phyloP scores from a whole-genome alignment of 306 rosid genomes.

The Begonia masoniana region DNA sequence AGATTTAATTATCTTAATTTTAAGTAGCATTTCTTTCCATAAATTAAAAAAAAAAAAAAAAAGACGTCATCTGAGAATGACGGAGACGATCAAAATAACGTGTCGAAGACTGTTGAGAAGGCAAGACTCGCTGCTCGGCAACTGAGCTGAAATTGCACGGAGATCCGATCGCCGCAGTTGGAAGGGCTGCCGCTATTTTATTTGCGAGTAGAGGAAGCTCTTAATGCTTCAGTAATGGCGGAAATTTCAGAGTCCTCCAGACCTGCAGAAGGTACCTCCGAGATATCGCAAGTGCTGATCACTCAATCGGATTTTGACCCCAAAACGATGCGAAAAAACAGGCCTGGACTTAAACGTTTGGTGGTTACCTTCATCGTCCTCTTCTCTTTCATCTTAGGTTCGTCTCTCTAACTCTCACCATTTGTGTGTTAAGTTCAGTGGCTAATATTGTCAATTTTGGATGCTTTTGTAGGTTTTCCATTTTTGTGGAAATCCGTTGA shows the following conservation, averaged over 20 bases:
- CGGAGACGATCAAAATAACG: no score
- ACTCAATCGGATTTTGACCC: slow-evolving; percentile 24
- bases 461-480: slow-evolving; percentile 42
- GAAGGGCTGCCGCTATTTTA: no score
- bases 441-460: slow-evolving; percentile 1
- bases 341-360: slow-evolving; percentile 80
- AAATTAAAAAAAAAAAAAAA: no score
- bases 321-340: slow-evolving; percentile 50
- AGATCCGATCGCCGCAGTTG: no score
- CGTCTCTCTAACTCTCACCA: background rate
- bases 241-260: slow-evolving; percentile 36
- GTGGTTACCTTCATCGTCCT: slow-evolving; percentile 50
- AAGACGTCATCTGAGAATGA: no score
- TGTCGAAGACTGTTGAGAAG: no score
- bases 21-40: no score
- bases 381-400: slow-evolving; percentile 67
- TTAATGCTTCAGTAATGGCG: slow-evolving; percentile 35
- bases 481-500: slow-evolving; percentile 79
- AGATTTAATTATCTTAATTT: no score
- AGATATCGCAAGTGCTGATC: background rate
- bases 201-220: background rate
- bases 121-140: no score
- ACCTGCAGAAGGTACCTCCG: slow-evolving; percentile 10
- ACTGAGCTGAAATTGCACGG: no score
- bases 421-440: slow-evolving; percentile 1